Percentiles rank a stretch among this genome's conserved stretches.
Evolutionary conservation across 2,329 filamentous ascomycete genomes (phyloP).

Genomic region (Ascochyta viciae-villosae): DNA sequence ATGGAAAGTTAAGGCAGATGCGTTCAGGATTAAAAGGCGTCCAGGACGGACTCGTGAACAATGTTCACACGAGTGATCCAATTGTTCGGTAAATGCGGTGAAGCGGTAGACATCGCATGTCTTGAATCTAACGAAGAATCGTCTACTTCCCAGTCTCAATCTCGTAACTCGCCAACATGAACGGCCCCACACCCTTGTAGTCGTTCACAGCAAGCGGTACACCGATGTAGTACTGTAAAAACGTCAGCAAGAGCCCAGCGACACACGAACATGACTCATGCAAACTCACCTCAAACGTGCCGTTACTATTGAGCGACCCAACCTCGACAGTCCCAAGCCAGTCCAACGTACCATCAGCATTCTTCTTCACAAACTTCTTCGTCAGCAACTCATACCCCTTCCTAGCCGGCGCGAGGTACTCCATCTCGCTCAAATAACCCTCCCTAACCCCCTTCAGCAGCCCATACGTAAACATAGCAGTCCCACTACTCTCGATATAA

Average conservation of each 20-base stretch:
- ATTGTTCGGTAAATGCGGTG: no score
- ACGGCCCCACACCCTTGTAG: constrained; percentile 42
- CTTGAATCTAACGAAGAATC: no score
- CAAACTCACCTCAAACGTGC: constrained; percentile 54
- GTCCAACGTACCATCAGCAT: constrained; percentile 53
- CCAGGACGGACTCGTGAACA: no score
- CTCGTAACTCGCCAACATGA: constrained; percentile 37
- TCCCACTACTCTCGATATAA: constrained; percentile 65
- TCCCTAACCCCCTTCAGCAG: constrained; percentile 27
- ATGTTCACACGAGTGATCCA: no score
- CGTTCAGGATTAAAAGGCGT: no score
- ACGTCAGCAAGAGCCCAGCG: background rate
- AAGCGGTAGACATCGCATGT: no score
- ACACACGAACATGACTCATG: background rate
- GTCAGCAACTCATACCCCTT: constrained; percentile 53
- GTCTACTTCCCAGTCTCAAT: constrained; percentile 7
- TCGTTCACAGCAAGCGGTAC: constrained; percentile 40
- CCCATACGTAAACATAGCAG: constrained; percentile 54
- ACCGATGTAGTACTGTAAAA: constrained; percentile 42
- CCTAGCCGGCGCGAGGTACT: constrained; percentile 45
- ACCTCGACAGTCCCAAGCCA: constrained; percentile 59
- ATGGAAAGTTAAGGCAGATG: constrained; percentile 9
- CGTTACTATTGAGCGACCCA: constrained; percentile 56
- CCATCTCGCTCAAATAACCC: constrained; percentile 24
- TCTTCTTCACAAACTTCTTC: constrained; percentile 51